Base-by-base conservation (phyloP, 768 basidiomycete genomes). In the Agrocybe chaxingu region DNA sequence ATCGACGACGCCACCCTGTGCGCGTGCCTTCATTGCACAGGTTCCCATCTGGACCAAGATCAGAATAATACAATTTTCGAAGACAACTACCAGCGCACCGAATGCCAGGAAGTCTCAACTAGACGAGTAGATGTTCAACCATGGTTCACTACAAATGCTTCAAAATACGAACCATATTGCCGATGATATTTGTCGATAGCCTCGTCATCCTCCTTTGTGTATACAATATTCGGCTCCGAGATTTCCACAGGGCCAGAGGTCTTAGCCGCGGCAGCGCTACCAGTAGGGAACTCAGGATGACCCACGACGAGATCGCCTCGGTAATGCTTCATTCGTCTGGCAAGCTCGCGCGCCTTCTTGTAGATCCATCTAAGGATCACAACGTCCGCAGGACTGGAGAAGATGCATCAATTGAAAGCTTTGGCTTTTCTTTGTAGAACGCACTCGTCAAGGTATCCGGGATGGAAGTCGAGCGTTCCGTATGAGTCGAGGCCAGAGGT, bases 1-100 rank as follows among this genome's bases (percentile, higher is more conserved):
- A 57, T 88, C 82, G 7, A 88, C 81, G 3, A 87, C 85, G 10
- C 84, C 85, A 4, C 75, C 77, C 36, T 72, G 48, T 12, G 78
- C 71, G 13, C 76, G 73, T 3, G 81, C 73, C 60, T 85, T 84
- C 84, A 87, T 86, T 0, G 82, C 77, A 51, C 83, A 85, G 0
- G 84, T 86, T 35, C 84, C 84, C 10, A 82, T 69, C 82, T 84
- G 45, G 3, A 29, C 32, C n/a, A 7, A 13, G n/a, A 41, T 34
- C 33, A 29, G 24, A 54, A 11, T 36, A 39, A 4, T 9, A 31
- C 11, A 18, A 33, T 18, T 18, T 16, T 44, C 12, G n/a, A 13
- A 8, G 32, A 12, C 38, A 36, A 1, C 13, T 2, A 24, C 13
- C 12, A 24, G 42, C 66, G 42, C 51, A 78, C 77, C 31, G 74